phyloP scores from a whole-genome alignment of 2,329 filamentous ascomycete species.

The Fusarium oligoseptatum region DNA sequence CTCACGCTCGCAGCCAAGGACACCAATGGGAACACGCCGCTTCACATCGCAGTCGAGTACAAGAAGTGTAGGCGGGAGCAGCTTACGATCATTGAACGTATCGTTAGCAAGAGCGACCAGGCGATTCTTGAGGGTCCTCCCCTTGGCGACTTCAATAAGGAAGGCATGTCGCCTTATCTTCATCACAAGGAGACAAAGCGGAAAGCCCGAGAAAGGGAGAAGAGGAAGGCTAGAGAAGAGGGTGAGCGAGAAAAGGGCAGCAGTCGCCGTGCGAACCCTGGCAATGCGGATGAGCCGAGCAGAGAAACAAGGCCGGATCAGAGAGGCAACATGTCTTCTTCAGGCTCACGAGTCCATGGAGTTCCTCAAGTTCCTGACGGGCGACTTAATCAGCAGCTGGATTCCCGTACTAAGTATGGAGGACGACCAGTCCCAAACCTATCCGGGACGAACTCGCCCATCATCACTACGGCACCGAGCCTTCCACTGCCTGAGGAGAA shows the following conservation, averaged over 20 bases:
- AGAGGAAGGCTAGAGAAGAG: not conserved
- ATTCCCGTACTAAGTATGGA: constrained; percentile 7
- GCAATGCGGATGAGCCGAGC: not conserved
- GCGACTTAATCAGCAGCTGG: not conserved
- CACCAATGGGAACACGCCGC: constrained; percentile 30
- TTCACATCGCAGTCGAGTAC: constrained; percentile 43
- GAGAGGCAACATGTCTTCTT: not conserved
- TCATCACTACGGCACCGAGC: not conserved
- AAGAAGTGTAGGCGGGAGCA: constrained; percentile 39
- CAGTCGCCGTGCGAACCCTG: not conserved
- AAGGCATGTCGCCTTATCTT: constrained; percentile 30
- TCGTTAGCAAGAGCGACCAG: constrained; percentile 33
- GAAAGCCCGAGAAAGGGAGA: not conserved
- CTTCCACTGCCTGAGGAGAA: not conserved
- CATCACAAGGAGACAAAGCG: constrained; percentile 29
- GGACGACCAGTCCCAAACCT: not conserved
- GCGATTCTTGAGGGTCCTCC: not conserved
- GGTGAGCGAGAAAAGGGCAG: not conserved
- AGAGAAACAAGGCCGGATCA: not conserved
- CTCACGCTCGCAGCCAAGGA: constrained; percentile 28
- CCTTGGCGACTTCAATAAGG: constrained; percentile 32
- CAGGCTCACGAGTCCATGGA: not conserved
- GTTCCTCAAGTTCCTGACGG: not conserved
- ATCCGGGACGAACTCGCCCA: not conserved
- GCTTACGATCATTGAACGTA: constrained; percentile 26